Evolutionary conservation across 1,139 yeast genomes (phyloP).

Genomic region (Pichia sorboxylosa): DNA sequence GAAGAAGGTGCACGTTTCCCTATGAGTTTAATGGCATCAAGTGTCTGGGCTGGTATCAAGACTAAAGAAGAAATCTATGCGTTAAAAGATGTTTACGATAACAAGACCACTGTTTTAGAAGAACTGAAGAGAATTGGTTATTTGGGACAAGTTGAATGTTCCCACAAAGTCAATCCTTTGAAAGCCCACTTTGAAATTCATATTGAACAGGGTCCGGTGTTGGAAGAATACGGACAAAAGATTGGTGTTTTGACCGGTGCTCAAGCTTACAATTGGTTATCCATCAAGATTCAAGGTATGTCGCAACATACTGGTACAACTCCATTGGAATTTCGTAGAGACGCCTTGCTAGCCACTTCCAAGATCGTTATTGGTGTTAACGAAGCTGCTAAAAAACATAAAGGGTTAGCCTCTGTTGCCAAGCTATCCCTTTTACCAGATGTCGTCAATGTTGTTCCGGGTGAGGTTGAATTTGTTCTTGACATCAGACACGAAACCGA

Average conservation of each 20-base stretch:
- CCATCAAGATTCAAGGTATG: conserved; percentile 41
- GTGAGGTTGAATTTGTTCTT: conserved; percentile 41
- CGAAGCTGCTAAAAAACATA: conserved; percentile 39
- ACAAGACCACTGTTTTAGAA: conserved; percentile 38
- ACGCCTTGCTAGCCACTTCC: conserved; percentile 49
- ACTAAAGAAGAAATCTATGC: conserved; percentile 37
- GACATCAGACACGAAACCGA: conserved; percentile 50
- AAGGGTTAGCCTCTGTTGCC: conserved; percentile 52
- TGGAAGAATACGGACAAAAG: conserved; percentile 42
- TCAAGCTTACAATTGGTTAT: conserved; percentile 57
- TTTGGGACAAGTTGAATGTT: conserved; percentile 38
- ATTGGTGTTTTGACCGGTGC: conserved; percentile 60
- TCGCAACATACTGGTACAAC: conserved; percentile 71
- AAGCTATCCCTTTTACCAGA: conserved; percentile 44
- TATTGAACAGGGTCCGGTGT: conserved; percentile 66
- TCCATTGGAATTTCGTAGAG: conserved; percentile 51
- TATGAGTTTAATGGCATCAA: conserved; percentile 49
- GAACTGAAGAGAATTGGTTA: conserved; percentile 56
- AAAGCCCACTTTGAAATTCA: conserved; percentile 66
- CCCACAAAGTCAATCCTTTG: conserved; percentile 40
- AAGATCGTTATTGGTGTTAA: conserved; percentile 44
- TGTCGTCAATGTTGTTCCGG: conserved; percentile 58
- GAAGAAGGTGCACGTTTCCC: conserved; percentile 76
- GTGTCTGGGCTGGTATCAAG: conserved; percentile 51
- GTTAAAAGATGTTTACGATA: conserved; percentile 43